These are phyloP conservation scores for Pseudocercospora vitis DNA, from an alignment of 2,329 filamentous ascomycete genomes.

Conservation along the genomic window DNA sequence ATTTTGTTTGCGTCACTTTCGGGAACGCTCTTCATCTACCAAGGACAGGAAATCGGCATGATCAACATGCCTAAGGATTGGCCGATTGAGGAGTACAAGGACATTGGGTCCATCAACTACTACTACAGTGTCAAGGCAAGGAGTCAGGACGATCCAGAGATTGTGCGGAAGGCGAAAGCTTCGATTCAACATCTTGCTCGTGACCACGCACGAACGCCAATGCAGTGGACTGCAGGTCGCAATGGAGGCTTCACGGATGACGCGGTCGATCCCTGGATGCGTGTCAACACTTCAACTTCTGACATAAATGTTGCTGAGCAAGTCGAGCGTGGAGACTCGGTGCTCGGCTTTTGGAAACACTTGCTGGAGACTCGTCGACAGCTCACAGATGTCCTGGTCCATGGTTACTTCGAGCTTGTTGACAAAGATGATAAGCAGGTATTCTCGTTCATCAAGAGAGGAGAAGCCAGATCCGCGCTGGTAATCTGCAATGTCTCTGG, in stretches of 20 bases:
- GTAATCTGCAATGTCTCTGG: constrained; percentile 2
- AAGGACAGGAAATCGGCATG: constrained; percentile 67
- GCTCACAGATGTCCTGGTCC: constrained; percentile 26
- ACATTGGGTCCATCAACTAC: constrained; percentile 51
- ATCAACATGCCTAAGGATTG: constrained; percentile 41
- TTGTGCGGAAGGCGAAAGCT: neutral
- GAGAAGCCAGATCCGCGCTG: neutral
- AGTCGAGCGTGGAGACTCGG: constrained; percentile 46
- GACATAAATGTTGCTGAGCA: constrained; percentile 42
- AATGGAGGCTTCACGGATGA: constrained; percentile 61
- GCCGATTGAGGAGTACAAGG: constrained; percentile 43
- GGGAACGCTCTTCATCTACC: constrained; percentile 61
- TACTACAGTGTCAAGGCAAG: constrained; percentile 46
- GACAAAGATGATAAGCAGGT: constrained; percentile 16
- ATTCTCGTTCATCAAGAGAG: constrained; percentile 9
- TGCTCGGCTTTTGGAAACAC: constrained; percentile 60
- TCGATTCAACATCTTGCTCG: constrained; percentile 10
- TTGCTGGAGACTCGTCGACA: constrained; percentile 28
- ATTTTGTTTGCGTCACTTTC: constrained; percentile 21
- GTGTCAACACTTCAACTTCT: constrained; percentile 10
- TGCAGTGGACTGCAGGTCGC: constrained; percentile 61
- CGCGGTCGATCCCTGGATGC: constrained; percentile 15
- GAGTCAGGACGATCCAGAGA: constrained; percentile 36
- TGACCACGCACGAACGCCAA: constrained; percentile 59
- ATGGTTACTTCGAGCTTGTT: constrained; percentile 27